Base-by-base conservation (phyloP, 495 filamentous ascomycete species). In the Podospora anserina region DNA sequence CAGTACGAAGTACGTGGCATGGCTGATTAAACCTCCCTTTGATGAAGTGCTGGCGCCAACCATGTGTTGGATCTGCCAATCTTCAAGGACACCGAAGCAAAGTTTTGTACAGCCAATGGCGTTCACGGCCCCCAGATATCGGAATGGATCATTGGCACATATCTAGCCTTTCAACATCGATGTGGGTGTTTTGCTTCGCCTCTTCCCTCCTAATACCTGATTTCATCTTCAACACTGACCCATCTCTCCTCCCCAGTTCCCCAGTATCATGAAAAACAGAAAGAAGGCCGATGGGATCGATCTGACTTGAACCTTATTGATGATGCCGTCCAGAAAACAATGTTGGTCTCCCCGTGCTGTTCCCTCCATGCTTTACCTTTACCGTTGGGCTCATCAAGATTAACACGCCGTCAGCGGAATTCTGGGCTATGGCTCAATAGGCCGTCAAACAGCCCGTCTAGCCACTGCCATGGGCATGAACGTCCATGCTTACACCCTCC, bases 401-500 rank as follows among this genome's bases (percentile, higher is more conserved):
- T 49, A 49, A 49, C 39, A 11, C 39, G 13, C 39, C 9, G 15
- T 49, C 39, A 84, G 91, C 27, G 92, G 92, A 11, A 90, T 96
- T 53, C 82, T 96, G 4, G 93, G 93, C 5, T 96, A 96, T 76
- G 92, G 93, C 28, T 88, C 87, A 71, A 96, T 97, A 67, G 92
- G 92, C 2, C 82, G 92, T 11, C 92, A 94, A 68, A 87, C 89
- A 55, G 93, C 86, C 19, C 85, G 90, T 18, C 83, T 96, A 3
- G 87, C 86, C 9, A 82, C 84, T 3, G 90, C 91, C 7, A 78
- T 96, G 73, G 93, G 93, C 6, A 92, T 93, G 88, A 84, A 86
- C 5, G 88, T 97, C 16, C 82, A 94, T 70, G 93, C 92, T 11
- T 94, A 91, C 82, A 96, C 92, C 0, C 89, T 92, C 0, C 86